Conservation (phyloP, 2,329 filamentous ascomycete species). For the Pleoardoris graminearum region DNA sequence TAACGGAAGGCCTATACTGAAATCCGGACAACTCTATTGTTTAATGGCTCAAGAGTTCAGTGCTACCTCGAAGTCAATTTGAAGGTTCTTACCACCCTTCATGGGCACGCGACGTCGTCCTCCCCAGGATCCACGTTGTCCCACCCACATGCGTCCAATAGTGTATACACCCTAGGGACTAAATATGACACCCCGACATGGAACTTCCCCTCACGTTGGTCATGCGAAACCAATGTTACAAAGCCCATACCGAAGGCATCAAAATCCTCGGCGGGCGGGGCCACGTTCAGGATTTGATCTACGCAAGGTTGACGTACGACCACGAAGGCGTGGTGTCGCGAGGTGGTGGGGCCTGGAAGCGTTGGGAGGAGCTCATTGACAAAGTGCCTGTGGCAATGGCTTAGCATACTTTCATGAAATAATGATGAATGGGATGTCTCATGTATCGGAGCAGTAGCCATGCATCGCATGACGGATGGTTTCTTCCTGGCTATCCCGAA, state of each 20-base stretch:
- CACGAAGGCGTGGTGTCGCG: slow-evolving; percentile 3
- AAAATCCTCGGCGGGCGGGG: neutral
- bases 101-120: slow-evolving; percentile 2
- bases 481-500: no score
- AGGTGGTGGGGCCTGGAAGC: neutral
- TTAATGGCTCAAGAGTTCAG: no score
- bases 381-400: neutral
- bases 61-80: no score
- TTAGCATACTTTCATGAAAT: no score
- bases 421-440: no score
- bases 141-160: slow-evolving; percentile 1
- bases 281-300: neutral
- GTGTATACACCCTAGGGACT: neutral
- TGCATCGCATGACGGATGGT: no score
- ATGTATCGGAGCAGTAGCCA: no score
- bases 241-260: slow-evolving; percentile 1
- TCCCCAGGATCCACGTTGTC: neutral
- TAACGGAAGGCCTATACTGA: no score
- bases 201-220: neutral
- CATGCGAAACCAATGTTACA: neutral
- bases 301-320: neutral
- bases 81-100: neutral
- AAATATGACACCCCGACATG: neutral
- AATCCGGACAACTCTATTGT: no score
- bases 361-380: neutral